Base-by-base conservation (phyloP, 805 yeast genomes). In the Candida vaughaniae region DNA sequence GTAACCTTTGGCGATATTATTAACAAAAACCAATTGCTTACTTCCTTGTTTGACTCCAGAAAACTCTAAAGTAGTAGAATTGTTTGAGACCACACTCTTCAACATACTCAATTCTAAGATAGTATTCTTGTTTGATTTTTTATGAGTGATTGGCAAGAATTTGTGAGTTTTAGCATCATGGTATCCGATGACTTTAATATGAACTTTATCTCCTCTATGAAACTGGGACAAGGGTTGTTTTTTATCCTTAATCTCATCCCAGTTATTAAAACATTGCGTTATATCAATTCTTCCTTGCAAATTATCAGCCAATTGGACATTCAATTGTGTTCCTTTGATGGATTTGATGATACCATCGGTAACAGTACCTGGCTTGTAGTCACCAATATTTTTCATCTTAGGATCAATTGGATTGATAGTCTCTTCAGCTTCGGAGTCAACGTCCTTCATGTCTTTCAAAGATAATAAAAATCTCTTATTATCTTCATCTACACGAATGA, bases 231-330 rank as follows among this genome's bases (percentile, higher is more conserved):
- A 66, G 22, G 95, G 95, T 29, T 71, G 65, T 41, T 65, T 69
- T 15, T 59, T 57, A 52, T 86, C 79, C 36, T 69, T 61, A 31
- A 89, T 82, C 19, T 77, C 82, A 2, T 64, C 59, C 42, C 66
- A 58, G 0, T 58, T 47, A 36, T 77, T 79, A 59, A 76, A 84
- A 26, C 84, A 64, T 59, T 88, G 85, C 12, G 89, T 75, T 12
- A 82, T 69, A 49, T 87, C 95, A 41, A 90, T 62, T 55, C 95
- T 77, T 25, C 95, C 97, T 50, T 77, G 84, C 43, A 80, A 67
- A 53, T 84, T 81, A 42, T 83, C 93, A 36, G 93, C 89, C 31
- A 89, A 66, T 33, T 74, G 74, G 14, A 90, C 84, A 49, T 81
- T 80, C 47, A 90, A 64, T 62, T 86, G 93, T 5, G 86, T 78